phyloP scores from a whole-genome alignment of 2,329 filamentous ascomycete species.

The Trichoderma sp. region DNA sequence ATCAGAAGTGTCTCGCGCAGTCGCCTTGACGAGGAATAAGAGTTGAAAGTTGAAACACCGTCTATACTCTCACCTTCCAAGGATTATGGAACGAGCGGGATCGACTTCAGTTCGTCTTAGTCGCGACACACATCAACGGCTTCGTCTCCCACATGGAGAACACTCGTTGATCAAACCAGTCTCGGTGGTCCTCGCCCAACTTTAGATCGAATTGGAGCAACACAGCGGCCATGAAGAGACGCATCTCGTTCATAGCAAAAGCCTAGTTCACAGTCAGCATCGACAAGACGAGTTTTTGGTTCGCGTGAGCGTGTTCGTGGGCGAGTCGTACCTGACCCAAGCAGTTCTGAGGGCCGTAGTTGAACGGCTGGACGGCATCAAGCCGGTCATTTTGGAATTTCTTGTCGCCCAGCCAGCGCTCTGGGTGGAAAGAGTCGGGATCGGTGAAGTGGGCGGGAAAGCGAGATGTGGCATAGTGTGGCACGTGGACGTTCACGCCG shows the following conservation, averaged over 20 bases:
- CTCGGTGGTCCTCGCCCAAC: not conserved
- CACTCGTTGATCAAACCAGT: not conserved
- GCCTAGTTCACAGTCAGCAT: not conserved
- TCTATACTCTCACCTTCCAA: not conserved
- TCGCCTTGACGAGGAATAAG: not conserved
- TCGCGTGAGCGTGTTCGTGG: not conserved
- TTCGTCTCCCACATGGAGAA: not conserved
- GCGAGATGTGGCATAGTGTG: not conserved
- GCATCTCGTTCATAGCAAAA: not conserved
- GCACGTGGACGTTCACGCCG: not conserved
- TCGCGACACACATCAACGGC: not conserved
- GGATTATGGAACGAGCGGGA: not conserved
- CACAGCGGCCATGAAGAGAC: not conserved
- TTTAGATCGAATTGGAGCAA: not conserved
- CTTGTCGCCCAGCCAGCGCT: not conserved
- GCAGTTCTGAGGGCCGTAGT: not conserved
- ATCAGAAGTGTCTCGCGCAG: not conserved
- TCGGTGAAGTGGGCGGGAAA: not conserved
- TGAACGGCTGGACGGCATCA: not conserved
- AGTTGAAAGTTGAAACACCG: not conserved
- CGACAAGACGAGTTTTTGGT: not conserved
- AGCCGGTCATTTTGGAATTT: not conserved
- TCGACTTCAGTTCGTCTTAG: not conserved
- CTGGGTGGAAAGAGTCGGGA: slow-evolving; percentile 4
- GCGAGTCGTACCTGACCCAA: not conserved